These are phyloP conservation scores for Sporothrix mexicana DNA, from an alignment of 2,329 filamentous ascomycete genomes.

Conservation along the genomic window DNA sequence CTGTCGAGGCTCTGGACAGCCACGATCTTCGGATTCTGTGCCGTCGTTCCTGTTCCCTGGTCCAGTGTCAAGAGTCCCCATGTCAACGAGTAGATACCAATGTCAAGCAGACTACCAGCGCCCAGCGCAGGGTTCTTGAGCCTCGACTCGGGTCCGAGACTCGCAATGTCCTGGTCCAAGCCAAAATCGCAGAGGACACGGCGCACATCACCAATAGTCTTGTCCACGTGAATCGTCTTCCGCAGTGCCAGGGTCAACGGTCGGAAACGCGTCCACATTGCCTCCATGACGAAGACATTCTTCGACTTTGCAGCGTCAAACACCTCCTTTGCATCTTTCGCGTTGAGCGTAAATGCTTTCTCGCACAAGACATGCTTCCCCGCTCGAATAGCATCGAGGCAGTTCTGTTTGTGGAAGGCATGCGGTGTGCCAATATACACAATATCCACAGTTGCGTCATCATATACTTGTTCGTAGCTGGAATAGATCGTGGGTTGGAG, in stretches of 20 bases:
- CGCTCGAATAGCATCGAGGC: neutral
- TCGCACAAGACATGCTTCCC: neutral
- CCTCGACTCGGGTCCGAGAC: neutral
- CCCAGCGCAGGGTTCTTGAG: neutral
- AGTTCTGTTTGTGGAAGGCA: neutral
- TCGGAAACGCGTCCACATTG: neutral
- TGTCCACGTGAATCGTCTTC: neutral
- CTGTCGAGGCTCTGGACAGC: neutral
- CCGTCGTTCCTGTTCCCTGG: neutral
- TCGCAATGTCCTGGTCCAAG: neutral
- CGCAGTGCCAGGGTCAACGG: neutral
- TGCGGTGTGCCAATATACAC: neutral
- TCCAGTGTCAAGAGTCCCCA: neutral
- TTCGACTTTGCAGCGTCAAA: neutral
- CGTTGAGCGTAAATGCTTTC: neutral
- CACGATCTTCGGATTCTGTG: neutral
- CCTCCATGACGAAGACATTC: neutral
- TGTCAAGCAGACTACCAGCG: neutral
- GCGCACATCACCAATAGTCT: neutral
- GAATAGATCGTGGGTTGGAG: neutral
- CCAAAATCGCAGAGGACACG: neutral
- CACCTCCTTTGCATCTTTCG: neutral
- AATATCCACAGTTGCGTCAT: neutral
- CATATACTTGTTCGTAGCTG: neutral
- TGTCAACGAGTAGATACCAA: neutral